phyloP scores from a whole-genome alignment of 2,329 filamentous ascomycete genomes.

The Fusarium pininemorale region DNA sequence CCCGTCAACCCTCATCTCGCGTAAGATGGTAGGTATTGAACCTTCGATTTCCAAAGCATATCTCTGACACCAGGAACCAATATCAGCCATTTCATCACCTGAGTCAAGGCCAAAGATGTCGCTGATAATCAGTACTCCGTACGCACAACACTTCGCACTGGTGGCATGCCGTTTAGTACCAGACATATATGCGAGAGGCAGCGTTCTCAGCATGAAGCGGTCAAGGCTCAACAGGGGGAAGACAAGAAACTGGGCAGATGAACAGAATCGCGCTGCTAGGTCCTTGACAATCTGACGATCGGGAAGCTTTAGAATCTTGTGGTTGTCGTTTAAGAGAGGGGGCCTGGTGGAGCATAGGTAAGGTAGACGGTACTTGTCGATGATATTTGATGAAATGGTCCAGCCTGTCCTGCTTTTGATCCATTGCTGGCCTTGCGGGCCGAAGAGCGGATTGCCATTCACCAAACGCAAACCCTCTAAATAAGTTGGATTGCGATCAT shows the following conservation, averaged over 20 bases:
- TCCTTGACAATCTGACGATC: background rate
- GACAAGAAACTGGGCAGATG: background rate
- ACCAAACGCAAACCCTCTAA: background rate
- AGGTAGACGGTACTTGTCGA: background rate
- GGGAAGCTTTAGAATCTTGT: background rate
- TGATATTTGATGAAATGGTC: background rate
- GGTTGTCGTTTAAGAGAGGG: background rate
- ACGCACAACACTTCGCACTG: background rate
- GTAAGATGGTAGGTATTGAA: accelerated
- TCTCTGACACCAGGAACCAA: background rate
- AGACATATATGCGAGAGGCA: background rate
- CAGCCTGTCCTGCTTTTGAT: background rate
- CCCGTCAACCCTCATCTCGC: background rate
- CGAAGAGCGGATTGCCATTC: background rate
- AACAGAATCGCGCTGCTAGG: background rate
- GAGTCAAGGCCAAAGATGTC: background rate
- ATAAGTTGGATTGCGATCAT: background rate
- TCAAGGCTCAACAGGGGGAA: background rate
- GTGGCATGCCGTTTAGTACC: accelerated
- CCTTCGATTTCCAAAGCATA: background rate
- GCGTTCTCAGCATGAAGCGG: accelerated
- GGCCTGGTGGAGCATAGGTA: accelerated
- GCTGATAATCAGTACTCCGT: background rate
- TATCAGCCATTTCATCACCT: background rate
- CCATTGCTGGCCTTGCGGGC: background rate